Evolutionary conservation across 116 monocot species (phyloP).

Genomic region (Iris pallida): DNA sequence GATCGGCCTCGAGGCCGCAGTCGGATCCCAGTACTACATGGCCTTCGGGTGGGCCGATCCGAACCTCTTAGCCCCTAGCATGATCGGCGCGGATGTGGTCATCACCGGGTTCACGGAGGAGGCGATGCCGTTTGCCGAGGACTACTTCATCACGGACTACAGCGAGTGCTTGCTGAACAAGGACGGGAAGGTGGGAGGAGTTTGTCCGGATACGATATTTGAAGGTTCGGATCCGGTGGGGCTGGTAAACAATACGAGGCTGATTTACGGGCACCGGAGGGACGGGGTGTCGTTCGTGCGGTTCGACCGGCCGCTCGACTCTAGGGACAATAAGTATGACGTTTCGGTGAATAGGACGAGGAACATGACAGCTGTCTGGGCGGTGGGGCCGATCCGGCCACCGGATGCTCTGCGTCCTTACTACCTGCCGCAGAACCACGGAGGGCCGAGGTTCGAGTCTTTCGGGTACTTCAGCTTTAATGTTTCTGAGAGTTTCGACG

Average conservation of each 20-base stretch:
- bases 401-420: constrained; percentile 64
- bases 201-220: constrained; percentile 82
- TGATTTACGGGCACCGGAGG: constrained; percentile 74
- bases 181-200: constrained; percentile 64
- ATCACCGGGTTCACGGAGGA: constrained; percentile 68
- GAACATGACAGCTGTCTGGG: constrained; percentile 86
- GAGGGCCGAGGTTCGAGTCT: constrained; percentile 20
- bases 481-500: constrained; percentile 42
- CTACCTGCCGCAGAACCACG: constrained; percentile 84
- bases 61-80: constrained; percentile 25
- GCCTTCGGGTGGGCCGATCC: constrained; percentile 82
- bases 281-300: constrained; percentile 82
- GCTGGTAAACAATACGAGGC: constrained; percentile 64
- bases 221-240: constrained; percentile 52
- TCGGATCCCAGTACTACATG: constrained; percentile 68
- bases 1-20: constrained; percentile 60
- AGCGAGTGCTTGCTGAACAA: constrained; percentile 65
- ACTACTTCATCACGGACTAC: constrained; percentile 64
- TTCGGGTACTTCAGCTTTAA: constrained; percentile 67
- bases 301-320: constrained; percentile 44
- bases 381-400: constrained; percentile 63
- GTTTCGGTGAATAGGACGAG: constrained; percentile 34
- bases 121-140: constrained; percentile 62
- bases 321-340: constrained; percentile 71
- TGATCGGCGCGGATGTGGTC: constrained; percentile 57